Conservation (phyloP, 140 eudicot genomes). For the Erigeron philadelphicus region DNA sequence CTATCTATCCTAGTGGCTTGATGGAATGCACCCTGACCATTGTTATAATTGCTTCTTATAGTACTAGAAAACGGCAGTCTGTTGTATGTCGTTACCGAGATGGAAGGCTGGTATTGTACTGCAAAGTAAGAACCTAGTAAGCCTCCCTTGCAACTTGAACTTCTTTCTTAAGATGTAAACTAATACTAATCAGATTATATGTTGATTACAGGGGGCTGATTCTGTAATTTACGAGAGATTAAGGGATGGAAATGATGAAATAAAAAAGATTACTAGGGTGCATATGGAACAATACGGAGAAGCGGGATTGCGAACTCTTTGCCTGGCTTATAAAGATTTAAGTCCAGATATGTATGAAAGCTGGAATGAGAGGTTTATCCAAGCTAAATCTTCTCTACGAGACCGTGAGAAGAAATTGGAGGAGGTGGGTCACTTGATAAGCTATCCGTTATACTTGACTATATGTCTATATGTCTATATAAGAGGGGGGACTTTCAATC, state of each 20-base stretch:
- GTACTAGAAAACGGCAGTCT: constrained; percentile 96
- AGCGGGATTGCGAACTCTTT: constrained; percentile 90
- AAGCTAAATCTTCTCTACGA: constrained; percentile 79
- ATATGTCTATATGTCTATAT: neutral
- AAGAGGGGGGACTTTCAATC: constrained; percentile 2
- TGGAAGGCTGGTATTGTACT: constrained; percentile 87
- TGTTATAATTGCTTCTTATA: constrained; percentile 25
- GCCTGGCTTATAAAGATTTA: constrained; percentile 79
- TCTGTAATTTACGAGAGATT: constrained; percentile 79
- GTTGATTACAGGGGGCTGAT: constrained; percentile 79
- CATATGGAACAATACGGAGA: constrained; percentile 92
- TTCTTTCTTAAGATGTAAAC: constrained; percentile 18
- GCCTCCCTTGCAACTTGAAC: constrained; percentile 19
- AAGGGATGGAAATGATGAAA: constrained; percentile 51
- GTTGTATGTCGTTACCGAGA: constrained; percentile 85
- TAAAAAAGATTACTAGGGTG: constrained; percentile 58
- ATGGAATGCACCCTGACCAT: constrained; percentile 21
- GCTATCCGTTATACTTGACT: neutral
- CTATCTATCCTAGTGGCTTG: neutral
- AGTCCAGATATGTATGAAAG: constrained; percentile 57
- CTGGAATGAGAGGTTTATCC: constrained; percentile 88
- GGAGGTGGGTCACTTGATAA: constrained; percentile 46
- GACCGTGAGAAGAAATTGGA: constrained; percentile 95
- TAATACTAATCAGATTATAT: constrained; percentile 27
- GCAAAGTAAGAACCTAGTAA: constrained; percentile 53